A percentile compares a stretch with the other conserved stretches of the same genome.
Conservation (phyloP, 2,329 filamentous ascomycete species). For the Penicillium sp. region DNA sequence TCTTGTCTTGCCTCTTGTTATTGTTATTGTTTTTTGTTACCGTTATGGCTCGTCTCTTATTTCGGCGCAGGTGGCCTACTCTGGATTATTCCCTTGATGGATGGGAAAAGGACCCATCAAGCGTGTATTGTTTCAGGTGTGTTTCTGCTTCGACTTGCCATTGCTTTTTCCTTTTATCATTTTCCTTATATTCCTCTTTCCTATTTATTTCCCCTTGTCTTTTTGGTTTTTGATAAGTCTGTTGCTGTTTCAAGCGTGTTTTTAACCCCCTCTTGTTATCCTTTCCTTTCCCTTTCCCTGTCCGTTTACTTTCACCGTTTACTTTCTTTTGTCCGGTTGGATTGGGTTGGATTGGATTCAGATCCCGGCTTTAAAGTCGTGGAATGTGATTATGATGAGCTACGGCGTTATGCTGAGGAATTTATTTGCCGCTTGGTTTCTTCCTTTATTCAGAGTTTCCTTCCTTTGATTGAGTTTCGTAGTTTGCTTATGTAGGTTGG, state of each 20-base stretch:
- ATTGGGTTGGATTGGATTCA: neutral
- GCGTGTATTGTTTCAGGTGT: too few relatives aligned
- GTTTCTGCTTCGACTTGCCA: neutral
- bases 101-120: too few relatives aligned
- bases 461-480: too few relatives aligned
- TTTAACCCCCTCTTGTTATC: neutral
- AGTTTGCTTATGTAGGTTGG: too few relatives aligned
- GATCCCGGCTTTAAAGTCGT: neutral
- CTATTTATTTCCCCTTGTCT: neutral
- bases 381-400: slow-evolving; percentile 19
- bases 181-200: neutral
- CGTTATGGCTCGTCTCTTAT: too few relatives aligned
- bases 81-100: too few relatives aligned
- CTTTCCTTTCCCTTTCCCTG: neutral
- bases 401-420: slow-evolving; percentile 18
- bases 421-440: slow-evolving; percentile 3
- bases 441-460: neutral
- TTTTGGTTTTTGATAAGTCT: too few relatives aligned
- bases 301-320: neutral
- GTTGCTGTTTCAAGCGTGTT: slow-evolving; percentile 6
- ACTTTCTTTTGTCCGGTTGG: neutral
- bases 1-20: too few relatives aligned
- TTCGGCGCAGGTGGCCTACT: too few relatives aligned
- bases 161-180: neutral
- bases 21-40: too few relatives aligned